Evolutionary conservation across 2,329 filamentous ascomycete genomes (phyloP).

Genomic region (Pseudocercospora ulei): DNA sequence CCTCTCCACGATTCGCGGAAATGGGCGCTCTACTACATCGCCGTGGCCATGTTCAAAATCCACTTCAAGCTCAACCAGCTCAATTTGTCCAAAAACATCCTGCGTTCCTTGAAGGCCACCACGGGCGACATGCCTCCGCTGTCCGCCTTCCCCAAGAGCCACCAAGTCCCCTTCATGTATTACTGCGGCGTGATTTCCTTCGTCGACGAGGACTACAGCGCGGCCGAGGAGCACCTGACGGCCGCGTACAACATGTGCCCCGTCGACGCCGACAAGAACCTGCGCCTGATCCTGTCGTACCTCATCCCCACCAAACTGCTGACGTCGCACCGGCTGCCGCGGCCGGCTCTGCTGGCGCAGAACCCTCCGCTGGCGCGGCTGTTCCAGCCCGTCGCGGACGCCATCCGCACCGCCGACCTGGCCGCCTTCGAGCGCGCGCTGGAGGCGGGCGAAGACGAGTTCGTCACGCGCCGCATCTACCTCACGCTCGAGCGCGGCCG

Average conservation of each 20-base stretch:
- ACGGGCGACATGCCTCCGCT: conserved; percentile 64
- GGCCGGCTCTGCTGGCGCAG: conserved; percentile 56
- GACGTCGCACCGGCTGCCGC: conserved; percentile 76
- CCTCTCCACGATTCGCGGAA: conserved; percentile 82
- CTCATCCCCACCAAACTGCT: conserved; percentile 88
- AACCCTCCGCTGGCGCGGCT: conserved; percentile 67
- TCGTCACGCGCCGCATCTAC: conserved; percentile 87
- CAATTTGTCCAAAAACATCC: conserved; percentile 77
- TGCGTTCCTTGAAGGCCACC: conserved; percentile 69
- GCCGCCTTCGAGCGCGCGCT: conserved; percentile 75
- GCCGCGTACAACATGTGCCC: conserved; percentile 77
- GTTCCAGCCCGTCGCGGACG: conserved; percentile 66
- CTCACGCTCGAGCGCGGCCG: conserved; percentile 84
- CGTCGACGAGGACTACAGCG: conserved; percentile 78
- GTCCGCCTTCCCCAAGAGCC: conserved; percentile 71
- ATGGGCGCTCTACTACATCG: conserved; percentile 94
- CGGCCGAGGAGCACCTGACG: conserved; percentile 72
- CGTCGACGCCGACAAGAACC: conserved; percentile 58
- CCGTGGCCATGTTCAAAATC: conserved; percentile 93
- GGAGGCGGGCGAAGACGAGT: conserved; percentile 73
- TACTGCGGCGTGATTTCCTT: conserved; percentile 91
- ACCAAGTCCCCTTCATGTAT: conserved; percentile 92
- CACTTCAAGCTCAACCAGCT: conserved; percentile 86
- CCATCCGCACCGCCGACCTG: conserved; percentile 75
- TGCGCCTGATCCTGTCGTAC: conserved; percentile 88